Conservation (phyloP, 345 rosid species). For the Salix dunnii region DNA sequence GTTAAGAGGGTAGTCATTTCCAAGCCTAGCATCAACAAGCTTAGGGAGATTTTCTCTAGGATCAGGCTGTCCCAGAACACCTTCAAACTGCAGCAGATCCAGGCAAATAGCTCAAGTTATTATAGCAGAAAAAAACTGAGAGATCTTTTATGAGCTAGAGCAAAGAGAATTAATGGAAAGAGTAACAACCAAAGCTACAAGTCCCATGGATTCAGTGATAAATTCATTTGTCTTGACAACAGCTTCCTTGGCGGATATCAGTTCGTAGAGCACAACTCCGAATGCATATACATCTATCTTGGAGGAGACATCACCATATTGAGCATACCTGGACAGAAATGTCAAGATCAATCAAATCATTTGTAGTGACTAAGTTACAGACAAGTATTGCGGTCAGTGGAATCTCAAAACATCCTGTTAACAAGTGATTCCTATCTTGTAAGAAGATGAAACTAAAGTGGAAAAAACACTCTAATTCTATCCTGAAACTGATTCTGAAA, state of each 20-base stretch:
- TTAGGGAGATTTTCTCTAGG: slow-evolving; percentile 52
- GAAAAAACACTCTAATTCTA: no score
- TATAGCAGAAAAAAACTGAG: neutral
- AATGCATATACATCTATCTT: slow-evolving; percentile 95
- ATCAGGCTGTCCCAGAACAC: slow-evolving; percentile 52
- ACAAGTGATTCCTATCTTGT: no score
- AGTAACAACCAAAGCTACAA: slow-evolving; percentile 74
- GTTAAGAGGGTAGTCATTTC: slow-evolving; percentile 65
- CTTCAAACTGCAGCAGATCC: slow-evolving; percentile 61
- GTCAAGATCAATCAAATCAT: neutral
- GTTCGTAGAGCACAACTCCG: slow-evolving; percentile 91
- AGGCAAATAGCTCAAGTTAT: neutral
- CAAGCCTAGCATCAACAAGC: slow-evolving; percentile 70
- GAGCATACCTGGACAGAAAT: slow-evolving; percentile 61
- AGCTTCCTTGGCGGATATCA: slow-evolving; percentile 89
- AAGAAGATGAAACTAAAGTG: no score
- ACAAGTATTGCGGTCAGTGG: no score
- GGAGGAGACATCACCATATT: slow-evolving; percentile 79
- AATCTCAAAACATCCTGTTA: neutral
- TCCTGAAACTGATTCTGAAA: neutral
- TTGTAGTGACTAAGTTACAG: neutral
- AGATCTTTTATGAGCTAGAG: no score
- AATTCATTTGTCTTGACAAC: slow-evolving; percentile 56
- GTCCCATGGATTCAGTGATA: slow-evolving; percentile 62
- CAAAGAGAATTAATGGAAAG: neutral